Evolutionary conservation across 768 basidiomycete genomes (phyloP).

Genomic region (Xerocomellus chrysenteron): DNA sequence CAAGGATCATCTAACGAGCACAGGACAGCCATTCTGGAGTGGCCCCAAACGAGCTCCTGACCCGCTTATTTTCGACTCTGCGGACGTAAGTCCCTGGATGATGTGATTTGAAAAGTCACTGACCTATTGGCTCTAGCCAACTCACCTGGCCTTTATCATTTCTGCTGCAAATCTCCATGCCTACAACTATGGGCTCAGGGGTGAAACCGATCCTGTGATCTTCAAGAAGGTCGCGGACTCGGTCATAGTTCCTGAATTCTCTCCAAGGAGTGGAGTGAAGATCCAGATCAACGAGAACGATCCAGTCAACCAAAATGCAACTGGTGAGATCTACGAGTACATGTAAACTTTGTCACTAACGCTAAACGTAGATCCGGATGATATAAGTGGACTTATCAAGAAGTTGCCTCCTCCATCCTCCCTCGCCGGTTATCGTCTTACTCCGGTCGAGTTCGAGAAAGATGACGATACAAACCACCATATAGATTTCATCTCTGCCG

Average conservation of each 20-base stretch:
- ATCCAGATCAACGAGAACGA: conserved; percentile 94
- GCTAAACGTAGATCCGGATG: conserved; percentile 43
- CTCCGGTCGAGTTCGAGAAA: conserved; percentile 97
- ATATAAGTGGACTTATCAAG: conserved; percentile 54
- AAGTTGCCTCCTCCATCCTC: conserved; percentile 87
- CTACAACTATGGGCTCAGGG: conserved; percentile 95
- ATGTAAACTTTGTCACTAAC: conserved; percentile 2
- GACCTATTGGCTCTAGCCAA: conserved; percentile 49
- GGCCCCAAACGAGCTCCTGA: conserved; percentile 98
- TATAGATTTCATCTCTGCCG: conserved; percentile 98
- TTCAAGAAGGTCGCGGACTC: conserved; percentile 85
- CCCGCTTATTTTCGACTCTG: conserved; percentile 80
- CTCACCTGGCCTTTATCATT: conserved; percentile 86
- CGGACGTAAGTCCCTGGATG: conserved; percentile 59
- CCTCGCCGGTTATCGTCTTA: conserved; percentile 93
- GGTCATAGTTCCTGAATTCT: conserved; percentile 87
- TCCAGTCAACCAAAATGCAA: conserved; percentile 61
- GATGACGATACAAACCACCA: conserved; percentile 98
- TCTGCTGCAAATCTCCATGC: conserved; percentile 96
- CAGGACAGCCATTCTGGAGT: conserved; percentile 98
- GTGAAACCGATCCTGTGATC: conserved; percentile 72
- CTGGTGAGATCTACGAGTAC: conserved; percentile 20
- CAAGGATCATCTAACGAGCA: conserved; percentile 87
- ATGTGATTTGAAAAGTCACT: conserved; percentile 4
- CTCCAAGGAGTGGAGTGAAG: conserved; percentile 88